Evolutionary conservation across 2,329 filamentous ascomycete genomes (phyloP).

Genomic region (Colletotrichum sidae): DNA sequence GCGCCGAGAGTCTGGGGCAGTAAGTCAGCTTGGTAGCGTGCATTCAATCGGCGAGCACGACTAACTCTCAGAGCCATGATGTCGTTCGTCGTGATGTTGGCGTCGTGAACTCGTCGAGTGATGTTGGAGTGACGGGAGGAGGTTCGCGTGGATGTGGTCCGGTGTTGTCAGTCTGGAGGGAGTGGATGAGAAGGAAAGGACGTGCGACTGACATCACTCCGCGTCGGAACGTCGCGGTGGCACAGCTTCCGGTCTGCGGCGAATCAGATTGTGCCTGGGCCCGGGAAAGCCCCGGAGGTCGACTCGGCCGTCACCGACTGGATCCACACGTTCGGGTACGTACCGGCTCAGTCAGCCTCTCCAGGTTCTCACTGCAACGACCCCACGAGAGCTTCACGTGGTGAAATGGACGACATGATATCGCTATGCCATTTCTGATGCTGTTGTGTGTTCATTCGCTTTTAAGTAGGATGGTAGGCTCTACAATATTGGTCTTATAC

Average conservation of each 20-base stretch:
- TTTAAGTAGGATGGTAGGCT: too few species aligned
- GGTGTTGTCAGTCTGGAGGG: not conserved
- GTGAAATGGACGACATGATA: too few species aligned
- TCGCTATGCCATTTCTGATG: too few species aligned
- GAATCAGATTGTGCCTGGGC: conserved; percentile 20
- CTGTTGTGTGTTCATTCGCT: too few species aligned
- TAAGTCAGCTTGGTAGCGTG: not conserved
- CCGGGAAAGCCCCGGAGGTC: conserved; percentile 13
- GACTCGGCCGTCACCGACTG: conserved; percentile 11
- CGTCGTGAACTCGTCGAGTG: conserved; percentile 2
- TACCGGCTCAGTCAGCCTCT: too few species aligned
- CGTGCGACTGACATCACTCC: conserved; percentile 41
- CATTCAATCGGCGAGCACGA: conserved; percentile 35
- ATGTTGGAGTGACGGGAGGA: conserved; percentile 16
- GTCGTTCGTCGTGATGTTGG: not conserved
- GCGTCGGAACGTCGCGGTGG: conserved; percentile 22
- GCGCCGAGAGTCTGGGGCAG: conserved; percentile 79
- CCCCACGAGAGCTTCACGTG: too few species aligned
- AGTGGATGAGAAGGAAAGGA: conserved; percentile 24
- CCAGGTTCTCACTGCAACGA: too few species aligned
- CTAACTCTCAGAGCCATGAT: conserved; percentile 39
- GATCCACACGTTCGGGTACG: too few species aligned
- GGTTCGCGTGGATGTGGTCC: not conserved
- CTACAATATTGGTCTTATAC: too few species aligned
- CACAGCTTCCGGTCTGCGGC: conserved; percentile 18